Evolutionary conservation across 2,329 filamentous ascomycete genomes (phyloP), one percentile per base, ranked within the genome.

Genomic region (Fusarium domesticum): DNA sequence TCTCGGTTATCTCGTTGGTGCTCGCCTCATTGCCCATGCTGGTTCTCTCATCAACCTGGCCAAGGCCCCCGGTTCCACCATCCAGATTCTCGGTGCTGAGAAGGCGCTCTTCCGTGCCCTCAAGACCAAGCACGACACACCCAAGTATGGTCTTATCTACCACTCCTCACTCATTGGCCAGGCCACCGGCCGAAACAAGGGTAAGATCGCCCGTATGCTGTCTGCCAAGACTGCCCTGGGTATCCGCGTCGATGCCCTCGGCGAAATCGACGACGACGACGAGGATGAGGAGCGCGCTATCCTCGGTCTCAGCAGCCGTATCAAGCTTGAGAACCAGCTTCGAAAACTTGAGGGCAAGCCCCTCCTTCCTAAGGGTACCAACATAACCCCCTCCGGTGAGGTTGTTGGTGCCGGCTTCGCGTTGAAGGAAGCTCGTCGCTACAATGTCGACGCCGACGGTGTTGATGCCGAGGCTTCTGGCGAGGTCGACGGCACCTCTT

Each of bases 101-200:
- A 98, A 98, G 80, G 93, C 93, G 6, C 83, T 98, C 35, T 98
- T 98, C 85, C 85, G 93, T 64, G 93, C 93, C 16, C 78, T 98
- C 53, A 98, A 98, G 82, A 98, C 93, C 38, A 97, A 98, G 80
- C 92, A 97, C 70, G 90, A 96, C 65, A 98, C 93, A 31, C 93
- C 93, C 65, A 98, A 97, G 73, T 98, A 97, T 63, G 93, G 93
- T 79, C 79, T 95, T 54, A 89, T 95, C 67, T 95, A 93, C 73
- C 87, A 95, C 70, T 87, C 88, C 37, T 93, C 89, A 19, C 81
- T 98, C 35, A 95, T 98, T 55, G 95, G 93, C 35, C 93, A 98
- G 74, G 93, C 93, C 20, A 95, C 89, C 16, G 93, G 93, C 62
- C 92, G 89, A 76, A 97, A 97, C 78, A 98, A 98, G 84, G 93